Percentiles rank a stretch among this genome's conserved stretches.
Evolutionary conservation across 257 asterid species (phyloP).

Genomic region (Solanum neorickii): DNA sequence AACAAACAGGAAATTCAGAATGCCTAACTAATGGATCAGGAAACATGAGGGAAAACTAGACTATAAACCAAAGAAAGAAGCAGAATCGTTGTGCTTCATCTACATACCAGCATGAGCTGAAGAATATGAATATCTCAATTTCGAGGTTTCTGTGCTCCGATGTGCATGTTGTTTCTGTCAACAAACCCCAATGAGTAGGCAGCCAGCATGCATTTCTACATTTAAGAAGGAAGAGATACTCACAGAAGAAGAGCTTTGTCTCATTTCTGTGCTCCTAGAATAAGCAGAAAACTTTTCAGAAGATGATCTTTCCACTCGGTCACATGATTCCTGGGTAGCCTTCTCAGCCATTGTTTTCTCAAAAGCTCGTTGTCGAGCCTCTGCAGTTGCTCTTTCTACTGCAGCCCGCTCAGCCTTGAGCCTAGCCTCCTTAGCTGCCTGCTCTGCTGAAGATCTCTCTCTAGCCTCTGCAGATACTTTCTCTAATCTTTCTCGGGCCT

Average conservation of each 20-base stretch:
- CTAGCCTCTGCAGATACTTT: constrained; percentile 33
- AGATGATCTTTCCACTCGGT: constrained; percentile 33
- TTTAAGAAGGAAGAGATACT: constrained; percentile 30
- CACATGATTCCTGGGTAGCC: constrained; percentile 22
- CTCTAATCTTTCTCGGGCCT: constrained; percentile 59
- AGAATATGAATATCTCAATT: constrained; percentile 35
- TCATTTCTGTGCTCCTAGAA: constrained; percentile 36
- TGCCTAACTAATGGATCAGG: not conserved
- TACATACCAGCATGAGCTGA: constrained; percentile 51
- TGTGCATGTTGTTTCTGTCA: constrained; percentile 29
- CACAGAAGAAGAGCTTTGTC: constrained; percentile 55
- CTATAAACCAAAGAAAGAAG: not conserved
- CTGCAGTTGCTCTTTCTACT: constrained; percentile 76
- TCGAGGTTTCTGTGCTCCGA: constrained; percentile 33
- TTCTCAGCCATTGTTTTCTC: constrained; percentile 53
- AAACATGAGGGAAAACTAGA: not conserved
- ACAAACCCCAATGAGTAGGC: constrained; percentile 7
- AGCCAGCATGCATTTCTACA: constrained; percentile 1
- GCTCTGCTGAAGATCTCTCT: constrained; percentile 1
- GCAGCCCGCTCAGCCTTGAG: constrained; percentile 75
- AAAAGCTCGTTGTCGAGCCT: constrained; percentile 77
- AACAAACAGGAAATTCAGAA: not conserved
- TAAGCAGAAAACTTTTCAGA: constrained; percentile 45
- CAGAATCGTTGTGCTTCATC: not conserved
- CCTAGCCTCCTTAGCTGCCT: constrained; percentile 33